phyloP scores from a whole-genome alignment of 2,329 filamentous ascomycete genomes.

The Aspergillus caelatus region DNA sequence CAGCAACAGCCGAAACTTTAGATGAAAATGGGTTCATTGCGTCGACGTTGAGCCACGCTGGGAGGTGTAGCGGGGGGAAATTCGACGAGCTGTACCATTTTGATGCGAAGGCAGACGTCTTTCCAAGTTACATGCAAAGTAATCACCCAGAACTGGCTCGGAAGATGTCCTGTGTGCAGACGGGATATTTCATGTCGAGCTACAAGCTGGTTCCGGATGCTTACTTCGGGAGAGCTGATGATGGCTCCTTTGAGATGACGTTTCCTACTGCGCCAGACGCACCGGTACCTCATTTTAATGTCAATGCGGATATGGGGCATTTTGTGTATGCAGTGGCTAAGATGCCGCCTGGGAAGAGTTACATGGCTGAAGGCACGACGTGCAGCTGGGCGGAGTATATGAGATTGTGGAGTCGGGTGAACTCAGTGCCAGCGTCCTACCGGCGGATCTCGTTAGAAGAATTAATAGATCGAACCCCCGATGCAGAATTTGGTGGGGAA shows the following conservation, averaged over 20 bases:
- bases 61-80: constrained; percentile 49
- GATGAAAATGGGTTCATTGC: constrained; percentile 54
- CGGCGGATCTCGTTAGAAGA: constrained; percentile 45
- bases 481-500: constrained; percentile 49
- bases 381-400: constrained; percentile 54
- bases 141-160: constrained; percentile 48
- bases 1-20: constrained; percentile 42
- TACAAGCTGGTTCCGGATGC: constrained; percentile 51
- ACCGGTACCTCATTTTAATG: constrained; percentile 49
- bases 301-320: constrained; percentile 52
- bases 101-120: constrained; percentile 57
- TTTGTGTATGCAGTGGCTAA: constrained; percentile 55
- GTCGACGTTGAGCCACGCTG: constrained; percentile 56
- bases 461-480: constrained; percentile 42
- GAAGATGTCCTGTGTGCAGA: constrained; percentile 56
- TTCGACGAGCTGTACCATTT: constrained; percentile 52
- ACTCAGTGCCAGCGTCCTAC: constrained; percentile 40
- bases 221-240: constrained; percentile 52
- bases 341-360: constrained; percentile 53
- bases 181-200: constrained; percentile 54
- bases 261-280: constrained; percentile 49
- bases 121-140: constrained; percentile 49
- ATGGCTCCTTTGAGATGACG: constrained; percentile 45
- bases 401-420: constrained; percentile 45
- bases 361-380: constrained; percentile 53